Evolutionary conservation across 768 basidiomycete genomes (phyloP).

Genomic region (Termitomyces sp.): DNA sequence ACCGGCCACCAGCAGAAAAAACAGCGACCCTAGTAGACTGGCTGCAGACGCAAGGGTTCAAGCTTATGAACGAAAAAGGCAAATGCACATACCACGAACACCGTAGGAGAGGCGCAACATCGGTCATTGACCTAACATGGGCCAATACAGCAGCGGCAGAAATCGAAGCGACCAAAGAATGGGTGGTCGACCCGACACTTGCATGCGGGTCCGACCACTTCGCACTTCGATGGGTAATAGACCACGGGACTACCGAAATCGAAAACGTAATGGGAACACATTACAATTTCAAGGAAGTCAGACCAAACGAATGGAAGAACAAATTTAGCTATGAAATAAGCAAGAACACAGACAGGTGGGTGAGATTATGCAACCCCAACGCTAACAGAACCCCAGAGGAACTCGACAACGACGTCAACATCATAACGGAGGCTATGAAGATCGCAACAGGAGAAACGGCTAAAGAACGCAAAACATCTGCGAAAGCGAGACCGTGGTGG

Average conservation of each 20-base stretch:
- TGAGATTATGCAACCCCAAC: not conserved
- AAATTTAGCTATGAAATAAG: not conserved
- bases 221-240: not conserved
- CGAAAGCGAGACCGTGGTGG: conserved; percentile 4
- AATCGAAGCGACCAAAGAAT: not conserved
- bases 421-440: not conserved
- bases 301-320: not conserved
- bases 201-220: not conserved
- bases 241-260: not conserved
- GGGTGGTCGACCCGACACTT: not conserved
- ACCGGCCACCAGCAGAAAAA: not conserved
- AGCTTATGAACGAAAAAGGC: not conserved
- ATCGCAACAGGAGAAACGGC: not conserved
- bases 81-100: not conserved
- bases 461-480: not conserved
- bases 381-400: not conserved
- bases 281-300: too few species aligned
- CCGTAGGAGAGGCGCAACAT: not conserved
- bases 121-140: not conserved
- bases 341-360: not conserved
- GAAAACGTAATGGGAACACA: not conserved
- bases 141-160: not conserved
- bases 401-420: not conserved
- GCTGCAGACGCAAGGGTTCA: not conserved
- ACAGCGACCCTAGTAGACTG: not conserved